Evolutionary conservation across 2,329 filamentous ascomycete species (phyloP).

Genomic region (Aspergillus aculeatinus): DNA sequence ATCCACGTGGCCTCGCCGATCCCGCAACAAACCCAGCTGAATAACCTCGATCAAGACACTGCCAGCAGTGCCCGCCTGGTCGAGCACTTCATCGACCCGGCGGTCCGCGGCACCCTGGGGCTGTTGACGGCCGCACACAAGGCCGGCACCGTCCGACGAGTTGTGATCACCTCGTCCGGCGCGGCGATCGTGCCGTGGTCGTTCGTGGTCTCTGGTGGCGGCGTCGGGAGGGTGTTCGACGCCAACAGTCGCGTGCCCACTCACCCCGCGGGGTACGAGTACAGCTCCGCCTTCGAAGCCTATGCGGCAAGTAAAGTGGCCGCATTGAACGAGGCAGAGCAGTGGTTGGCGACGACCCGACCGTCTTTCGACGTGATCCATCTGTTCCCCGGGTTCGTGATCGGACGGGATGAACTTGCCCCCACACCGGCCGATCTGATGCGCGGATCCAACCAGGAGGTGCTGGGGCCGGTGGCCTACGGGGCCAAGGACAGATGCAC

Average conservation of each 20-base stretch:
- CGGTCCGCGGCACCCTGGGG: not conserved
- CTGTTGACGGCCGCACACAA: not conserved
- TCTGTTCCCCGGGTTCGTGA: not conserved
- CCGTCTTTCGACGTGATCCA: not conserved
- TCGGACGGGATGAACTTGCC: not conserved
- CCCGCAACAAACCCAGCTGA: not conserved
- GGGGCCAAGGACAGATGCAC: not conserved
- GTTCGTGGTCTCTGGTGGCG: not conserved
- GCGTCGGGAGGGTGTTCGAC: not conserved
- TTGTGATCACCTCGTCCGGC: not conserved
- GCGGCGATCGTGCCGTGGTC: not conserved
- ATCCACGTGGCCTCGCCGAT: not conserved
- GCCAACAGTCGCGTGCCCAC: not conserved
- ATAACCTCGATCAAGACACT: not conserved
- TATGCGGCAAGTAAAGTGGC: not conserved
- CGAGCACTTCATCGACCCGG: not conserved
- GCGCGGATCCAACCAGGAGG: not conserved
- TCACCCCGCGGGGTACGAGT: not conserved
- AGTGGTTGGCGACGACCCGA: not conserved
- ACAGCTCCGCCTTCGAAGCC: not conserved
- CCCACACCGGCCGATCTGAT: not conserved
- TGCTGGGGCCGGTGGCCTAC: not conserved
- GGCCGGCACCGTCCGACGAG: not conserved
- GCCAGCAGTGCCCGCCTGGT: not conserved
- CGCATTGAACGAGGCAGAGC: not conserved